phyloP scores from a whole-genome alignment of 148 eudicot genomes.

The Polygonum aviculare region DNA sequence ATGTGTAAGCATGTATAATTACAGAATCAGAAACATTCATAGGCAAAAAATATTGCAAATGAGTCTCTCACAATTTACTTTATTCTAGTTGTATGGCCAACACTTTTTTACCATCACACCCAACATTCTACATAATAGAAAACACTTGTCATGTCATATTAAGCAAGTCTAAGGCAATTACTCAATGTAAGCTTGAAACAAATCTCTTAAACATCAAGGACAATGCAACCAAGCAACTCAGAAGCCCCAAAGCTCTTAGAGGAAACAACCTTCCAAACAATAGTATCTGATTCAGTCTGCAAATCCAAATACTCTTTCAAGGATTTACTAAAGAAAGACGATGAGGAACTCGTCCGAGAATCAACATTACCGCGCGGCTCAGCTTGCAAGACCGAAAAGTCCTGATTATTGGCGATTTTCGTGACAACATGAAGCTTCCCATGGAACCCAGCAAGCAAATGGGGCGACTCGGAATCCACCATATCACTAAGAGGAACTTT shows the following conservation, averaged over 20 bases:
- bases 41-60: not conserved
- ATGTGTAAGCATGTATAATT: not conserved
- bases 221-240: constrained; percentile 60
- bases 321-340: constrained; percentile 16
- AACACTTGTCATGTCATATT: not conserved
- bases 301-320: constrained; percentile 18
- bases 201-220: constrained; percentile 10
- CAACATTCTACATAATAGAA: not conserved
- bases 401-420: constrained; percentile 43
- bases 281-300: constrained; percentile 17
- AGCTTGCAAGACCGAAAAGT: constrained; percentile 61
- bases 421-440: constrained; percentile 88
- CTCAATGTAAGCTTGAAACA: not conserved
- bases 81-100: not conserved
- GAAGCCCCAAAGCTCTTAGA: constrained; percentile 43
- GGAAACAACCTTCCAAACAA: constrained; percentile 62
- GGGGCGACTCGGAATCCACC: constrained; percentile 67
- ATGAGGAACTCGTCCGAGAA: constrained; percentile 18
- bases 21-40: not conserved
- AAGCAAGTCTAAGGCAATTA: not conserved
- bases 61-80: not conserved
- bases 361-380: constrained; percentile 8
- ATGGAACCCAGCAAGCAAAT: constrained; percentile 63
- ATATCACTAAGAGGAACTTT: constrained; percentile 46
- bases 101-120: not conserved